Conservation (phyloP, 2,329 filamentous ascomycete species). For the Diaporthe sp. region DNA sequence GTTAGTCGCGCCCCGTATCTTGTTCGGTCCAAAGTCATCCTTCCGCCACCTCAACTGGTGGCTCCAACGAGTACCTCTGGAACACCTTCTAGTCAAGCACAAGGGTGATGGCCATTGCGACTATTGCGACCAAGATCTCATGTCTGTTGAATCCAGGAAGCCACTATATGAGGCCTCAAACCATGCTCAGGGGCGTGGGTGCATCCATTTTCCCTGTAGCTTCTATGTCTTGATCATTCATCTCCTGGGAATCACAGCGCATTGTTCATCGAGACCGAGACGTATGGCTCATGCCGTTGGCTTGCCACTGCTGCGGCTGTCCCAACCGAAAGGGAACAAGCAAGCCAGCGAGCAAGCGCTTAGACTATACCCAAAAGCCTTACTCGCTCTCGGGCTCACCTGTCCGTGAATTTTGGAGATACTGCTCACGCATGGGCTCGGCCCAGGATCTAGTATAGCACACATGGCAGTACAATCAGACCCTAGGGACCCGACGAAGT, state of each 20-base stretch:
- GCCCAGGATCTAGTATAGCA: neutral
- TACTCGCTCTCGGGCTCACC: neutral
- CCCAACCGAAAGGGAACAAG: neutral
- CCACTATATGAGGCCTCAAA: no score
- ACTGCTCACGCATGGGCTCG: neutral
- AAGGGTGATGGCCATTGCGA: neutral
- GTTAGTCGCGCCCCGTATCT: neutral
- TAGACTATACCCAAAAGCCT: neutral
- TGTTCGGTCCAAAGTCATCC: neutral
- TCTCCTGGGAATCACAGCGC: neutral
- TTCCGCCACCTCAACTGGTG: neutral
- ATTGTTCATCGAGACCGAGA: neutral
- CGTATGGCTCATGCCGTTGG: neutral
- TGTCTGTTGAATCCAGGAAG: no score
- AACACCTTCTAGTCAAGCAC: neutral
- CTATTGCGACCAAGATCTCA: neutral
- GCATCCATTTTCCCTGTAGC: no score
- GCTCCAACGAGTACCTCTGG: no score
- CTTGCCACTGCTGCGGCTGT: neutral
- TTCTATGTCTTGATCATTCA: no score
- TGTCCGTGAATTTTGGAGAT: neutral
- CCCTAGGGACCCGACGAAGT: neutral
- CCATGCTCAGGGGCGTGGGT: no score
- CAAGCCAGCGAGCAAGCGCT: constrained; percentile 2
- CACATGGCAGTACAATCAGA: neutral